Evolutionary conservation across 768 basidiomycete genomes (phyloP).

Genomic region (Phanerochaete carnosa): DNA sequence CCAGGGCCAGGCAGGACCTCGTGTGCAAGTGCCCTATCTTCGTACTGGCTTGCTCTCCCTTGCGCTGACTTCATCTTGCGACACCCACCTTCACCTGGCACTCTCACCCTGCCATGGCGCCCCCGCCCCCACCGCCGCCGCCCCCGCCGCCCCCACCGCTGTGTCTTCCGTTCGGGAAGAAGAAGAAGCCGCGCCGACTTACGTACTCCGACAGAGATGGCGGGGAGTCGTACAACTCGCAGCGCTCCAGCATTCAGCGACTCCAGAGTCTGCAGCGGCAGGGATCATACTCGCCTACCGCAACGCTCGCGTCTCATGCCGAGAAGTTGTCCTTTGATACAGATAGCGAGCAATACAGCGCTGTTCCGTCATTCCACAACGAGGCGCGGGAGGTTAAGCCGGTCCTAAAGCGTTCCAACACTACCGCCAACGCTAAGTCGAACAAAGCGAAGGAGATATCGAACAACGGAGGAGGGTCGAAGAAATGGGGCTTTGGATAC

Average conservation of each 20-base stretch:
- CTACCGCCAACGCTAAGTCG: slow-evolving; percentile 16
- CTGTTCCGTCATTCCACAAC: not conserved
- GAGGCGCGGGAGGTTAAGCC: slow-evolving; percentile 23
- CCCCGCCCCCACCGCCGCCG: slow-evolving; percentile 28
- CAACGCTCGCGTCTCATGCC: slow-evolving; percentile 30
- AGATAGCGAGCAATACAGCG: slow-evolving; percentile 26
- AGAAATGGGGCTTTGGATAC: slow-evolving; percentile 56
- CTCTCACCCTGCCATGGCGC: slow-evolving; percentile 18
- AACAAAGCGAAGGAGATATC: slow-evolving; percentile 10
- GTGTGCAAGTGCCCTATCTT: slow-evolving; percentile 19
- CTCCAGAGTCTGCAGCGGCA: slow-evolving; percentile 20
- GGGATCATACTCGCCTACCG: slow-evolving; percentile 29
- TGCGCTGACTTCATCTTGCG: slow-evolving; percentile 18
- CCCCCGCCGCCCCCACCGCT: slow-evolving; percentile 28
- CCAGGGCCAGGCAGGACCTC: slow-evolving; percentile 17
- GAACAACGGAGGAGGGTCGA: slow-evolving; percentile 25
- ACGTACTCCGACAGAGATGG: slow-evolving; percentile 21
- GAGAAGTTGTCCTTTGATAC: slow-evolving; percentile 30
- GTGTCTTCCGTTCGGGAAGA: slow-evolving; percentile 26
- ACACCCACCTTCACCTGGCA: slow-evolving; percentile 16
- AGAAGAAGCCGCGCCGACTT: slow-evolving; percentile 18
- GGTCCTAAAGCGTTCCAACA: slow-evolving; percentile 14
- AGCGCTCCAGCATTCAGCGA: slow-evolving; percentile 24
- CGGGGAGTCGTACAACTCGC: slow-evolving; percentile 20
- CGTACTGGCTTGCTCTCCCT: slow-evolving; percentile 7